These are phyloP conservation scores for Penicillium cinerascens DNA, from an alignment of 495 filamentous ascomycete genomes.

Conservation along the genomic window DNA sequence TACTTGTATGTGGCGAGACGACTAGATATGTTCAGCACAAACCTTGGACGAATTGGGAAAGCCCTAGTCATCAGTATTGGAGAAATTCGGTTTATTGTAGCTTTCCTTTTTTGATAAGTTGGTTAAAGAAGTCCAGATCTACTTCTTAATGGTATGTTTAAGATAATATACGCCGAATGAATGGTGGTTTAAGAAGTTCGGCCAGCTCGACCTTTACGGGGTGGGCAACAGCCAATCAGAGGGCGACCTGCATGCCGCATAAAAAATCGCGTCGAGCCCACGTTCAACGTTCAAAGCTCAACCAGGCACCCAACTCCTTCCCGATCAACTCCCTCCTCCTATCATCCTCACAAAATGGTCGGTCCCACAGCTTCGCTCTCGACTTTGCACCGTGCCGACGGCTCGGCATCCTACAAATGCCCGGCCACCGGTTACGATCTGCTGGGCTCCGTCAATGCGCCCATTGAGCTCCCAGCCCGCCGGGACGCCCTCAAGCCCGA, in stretches of 20 bases:
- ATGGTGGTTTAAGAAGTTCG: background rate
- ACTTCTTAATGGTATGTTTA: background rate
- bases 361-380: slow-evolving; percentile 36
- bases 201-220: background rate
- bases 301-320: background rate
- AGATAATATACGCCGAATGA: background rate
- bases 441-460: slow-evolving; percentile 82
- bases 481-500: slow-evolving; percentile 79
- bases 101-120: no score
- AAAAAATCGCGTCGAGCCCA: slow-evolving; percentile 20
- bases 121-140: no score
- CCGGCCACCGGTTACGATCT: slow-evolving; percentile 71
- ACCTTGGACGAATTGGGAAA: no score
- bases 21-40: no score
- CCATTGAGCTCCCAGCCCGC: slow-evolving; percentile 78
- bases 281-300: background rate
- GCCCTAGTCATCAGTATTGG: no score
- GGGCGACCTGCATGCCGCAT: slow-evolving; percentile 16
- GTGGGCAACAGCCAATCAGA: slow-evolving; percentile 18
- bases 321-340: background rate
- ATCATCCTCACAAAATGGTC: slow-evolving; percentile 26
- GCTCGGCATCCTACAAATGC: slow-evolving; percentile 76
- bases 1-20: no score
- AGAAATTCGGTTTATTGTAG: no score
- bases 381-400: slow-evolving; percentile 71